A percentile compares a stretch with the other conserved stretches of the same genome.
Conservation (phyloP, 257 asterid species). For the Asclepias syriaca region DNA sequence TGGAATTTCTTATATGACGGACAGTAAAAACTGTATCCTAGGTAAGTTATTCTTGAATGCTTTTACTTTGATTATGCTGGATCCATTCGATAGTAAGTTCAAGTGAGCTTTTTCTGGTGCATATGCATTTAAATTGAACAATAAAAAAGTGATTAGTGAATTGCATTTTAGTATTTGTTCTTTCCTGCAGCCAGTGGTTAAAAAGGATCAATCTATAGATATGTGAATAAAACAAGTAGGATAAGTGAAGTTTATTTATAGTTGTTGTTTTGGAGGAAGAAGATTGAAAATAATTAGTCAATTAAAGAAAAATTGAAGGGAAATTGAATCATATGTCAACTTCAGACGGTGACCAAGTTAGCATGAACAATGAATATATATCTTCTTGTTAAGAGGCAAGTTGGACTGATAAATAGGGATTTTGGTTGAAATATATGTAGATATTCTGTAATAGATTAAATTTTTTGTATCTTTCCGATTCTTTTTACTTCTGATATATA, state of each 20-base stretch:
- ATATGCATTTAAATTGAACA: background rate
- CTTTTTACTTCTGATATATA: no score
- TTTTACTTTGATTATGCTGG: background rate
- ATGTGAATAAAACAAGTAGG: background rate
- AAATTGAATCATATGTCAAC: no score
- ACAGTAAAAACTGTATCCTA: conserved; percentile 16
- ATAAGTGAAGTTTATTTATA: background rate
- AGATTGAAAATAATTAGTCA: background rate
- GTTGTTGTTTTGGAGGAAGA: background rate
- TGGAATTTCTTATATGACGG: conserved; percentile 11
- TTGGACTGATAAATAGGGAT: no score
- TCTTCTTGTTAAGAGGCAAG: no score
- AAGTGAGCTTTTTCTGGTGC: background rate
- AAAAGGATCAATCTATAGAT: background rate
- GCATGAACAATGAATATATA: background rate
- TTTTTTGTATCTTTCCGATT: no score
- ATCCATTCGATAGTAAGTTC: background rate
- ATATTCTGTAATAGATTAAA: no score
- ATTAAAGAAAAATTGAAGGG: background rate
- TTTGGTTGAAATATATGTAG: no score
- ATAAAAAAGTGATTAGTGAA: background rate
- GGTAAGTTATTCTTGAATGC: conserved; percentile 24
- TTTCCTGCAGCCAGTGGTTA: background rate
- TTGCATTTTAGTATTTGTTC: background rate
- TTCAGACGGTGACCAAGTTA: background rate